Percentiles rank a stretch among this genome's conserved stretches.
Conservation (phyloP, 2,329 filamentous ascomycete species). For the Penicillium sp. region DNA sequence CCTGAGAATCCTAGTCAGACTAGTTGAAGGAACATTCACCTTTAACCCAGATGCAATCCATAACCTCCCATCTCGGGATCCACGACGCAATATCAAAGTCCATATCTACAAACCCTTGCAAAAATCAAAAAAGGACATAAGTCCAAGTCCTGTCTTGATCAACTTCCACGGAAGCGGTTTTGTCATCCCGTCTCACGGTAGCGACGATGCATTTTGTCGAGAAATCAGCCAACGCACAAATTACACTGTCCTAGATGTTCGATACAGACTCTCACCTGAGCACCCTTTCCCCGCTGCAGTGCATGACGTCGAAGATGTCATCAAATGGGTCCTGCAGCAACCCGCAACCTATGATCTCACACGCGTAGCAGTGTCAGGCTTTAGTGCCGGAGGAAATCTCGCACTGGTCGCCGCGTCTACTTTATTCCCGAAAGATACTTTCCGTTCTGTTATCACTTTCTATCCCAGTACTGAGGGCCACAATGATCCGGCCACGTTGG, state of each 20-base stretch:
- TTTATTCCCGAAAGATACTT: background rate
- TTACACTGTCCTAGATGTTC: conserved; percentile 27
- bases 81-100: conserved; percentile 9
- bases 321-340: conserved; percentile 11
- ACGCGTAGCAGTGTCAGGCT: conserved; percentile 1
- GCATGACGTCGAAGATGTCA: conserved; percentile 32
- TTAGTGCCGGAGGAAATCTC: conserved; percentile 1
- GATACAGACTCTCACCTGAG: conserved; percentile 34
- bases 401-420: background rate
- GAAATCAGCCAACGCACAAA: conserved; percentile 5
- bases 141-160: conserved; percentile 13
- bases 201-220: conserved; percentile 13
- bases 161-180: conserved; percentile 22
- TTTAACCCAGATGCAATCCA: background rate
- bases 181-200: conserved; percentile 15
- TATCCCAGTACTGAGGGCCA: conserved; percentile 3
- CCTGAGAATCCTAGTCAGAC: background rate
- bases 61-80: conserved; percentile 14
- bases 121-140: background rate
- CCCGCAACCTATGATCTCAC: background rate
- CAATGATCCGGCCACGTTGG: background rate
- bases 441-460: conserved; percentile 1
- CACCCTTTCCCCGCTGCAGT: conserved; percentile 30
- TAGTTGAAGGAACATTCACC: background rate
- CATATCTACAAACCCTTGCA: conserved; percentile 12